Conservation (phyloP, 2,329 filamentous ascomycete genomes). For the Fusarium nurragi region DNA sequence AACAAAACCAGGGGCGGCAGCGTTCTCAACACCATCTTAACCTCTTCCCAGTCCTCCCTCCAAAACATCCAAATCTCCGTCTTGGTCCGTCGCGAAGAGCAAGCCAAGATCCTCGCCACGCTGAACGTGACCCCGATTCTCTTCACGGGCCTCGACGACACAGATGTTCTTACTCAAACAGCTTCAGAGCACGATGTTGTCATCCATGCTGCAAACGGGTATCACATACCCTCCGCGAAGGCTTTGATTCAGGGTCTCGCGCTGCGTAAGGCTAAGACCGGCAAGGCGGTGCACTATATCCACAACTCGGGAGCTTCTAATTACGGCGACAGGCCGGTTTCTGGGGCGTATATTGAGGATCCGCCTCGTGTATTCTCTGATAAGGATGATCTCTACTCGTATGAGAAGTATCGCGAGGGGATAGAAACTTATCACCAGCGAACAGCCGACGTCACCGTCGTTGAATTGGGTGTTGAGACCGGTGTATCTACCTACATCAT, state of each 20-base stretch:
- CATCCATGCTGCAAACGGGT: conserved; percentile 8
- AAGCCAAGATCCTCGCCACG: background rate
- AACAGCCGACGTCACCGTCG: background rate
- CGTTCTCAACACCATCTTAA: background rate
- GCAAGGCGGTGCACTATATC: background rate
- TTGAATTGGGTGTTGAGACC: background rate
- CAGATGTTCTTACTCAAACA: background rate
- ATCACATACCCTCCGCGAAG: background rate
- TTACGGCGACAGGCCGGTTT: conserved; percentile 1
- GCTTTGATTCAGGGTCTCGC: background rate
- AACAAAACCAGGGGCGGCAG: conserved; percentile 1
- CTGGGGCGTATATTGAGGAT: background rate
- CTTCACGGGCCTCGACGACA: background rate
- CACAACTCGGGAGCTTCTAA: conserved; percentile 18
- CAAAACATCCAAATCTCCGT: background rate
- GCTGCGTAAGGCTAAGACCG: background rate
- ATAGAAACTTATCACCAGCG: conserved; percentile 3
- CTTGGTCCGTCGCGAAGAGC: background rate
- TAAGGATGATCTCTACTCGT: background rate
- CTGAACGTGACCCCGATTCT: background rate
- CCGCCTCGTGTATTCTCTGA: background rate
- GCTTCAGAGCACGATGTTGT: background rate
- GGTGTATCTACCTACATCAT: conserved; percentile 7
- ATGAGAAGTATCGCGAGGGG: conserved; percentile 2
- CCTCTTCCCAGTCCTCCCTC: background rate